Conservation (phyloP, 208 protist genomes). For the Leishmania aethiopica region DNA sequence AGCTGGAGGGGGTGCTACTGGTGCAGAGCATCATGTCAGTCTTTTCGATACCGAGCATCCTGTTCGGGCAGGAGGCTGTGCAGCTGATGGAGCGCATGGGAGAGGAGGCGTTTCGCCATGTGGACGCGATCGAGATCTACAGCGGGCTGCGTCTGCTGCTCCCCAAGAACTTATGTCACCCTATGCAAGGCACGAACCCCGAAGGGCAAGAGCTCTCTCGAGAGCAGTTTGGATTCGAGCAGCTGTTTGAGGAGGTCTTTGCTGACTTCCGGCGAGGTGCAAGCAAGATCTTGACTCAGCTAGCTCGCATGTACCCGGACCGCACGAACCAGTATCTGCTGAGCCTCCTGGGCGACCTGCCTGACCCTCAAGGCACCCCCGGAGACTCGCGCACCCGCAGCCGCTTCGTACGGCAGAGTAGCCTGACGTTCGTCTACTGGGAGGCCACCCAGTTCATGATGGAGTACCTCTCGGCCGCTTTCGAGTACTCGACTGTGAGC, state of each 20-base stretch:
- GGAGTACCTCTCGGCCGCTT: conserved; percentile 60
- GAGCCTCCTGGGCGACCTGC: conserved; percentile 41
- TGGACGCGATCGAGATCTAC: conserved; percentile 45
- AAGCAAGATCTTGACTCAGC: conserved; percentile 39
- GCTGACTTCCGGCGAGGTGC: conserved; percentile 58
- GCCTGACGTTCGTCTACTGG: conserved; percentile 70
- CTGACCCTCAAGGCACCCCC: conserved; percentile 47
- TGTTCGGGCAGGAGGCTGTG: conserved; percentile 55
- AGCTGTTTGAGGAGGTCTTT: conserved; percentile 60
- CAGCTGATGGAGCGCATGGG: conserved; percentile 45
- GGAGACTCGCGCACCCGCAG: conserved; percentile 57
- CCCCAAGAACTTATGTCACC: conserved; percentile 72
- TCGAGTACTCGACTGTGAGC: conserved; percentile 46
- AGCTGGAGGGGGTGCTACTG: conserved; percentile 31
- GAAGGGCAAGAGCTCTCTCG: conserved; percentile 51
- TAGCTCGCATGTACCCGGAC: conserved; percentile 51
- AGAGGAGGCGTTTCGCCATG: conserved; percentile 31
- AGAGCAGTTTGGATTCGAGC: conserved; percentile 64
- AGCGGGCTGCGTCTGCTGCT: conserved; percentile 41
- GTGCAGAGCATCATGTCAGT: conserved; percentile 38
- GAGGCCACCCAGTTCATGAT: conserved; percentile 78
- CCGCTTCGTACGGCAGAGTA: conserved; percentile 79
- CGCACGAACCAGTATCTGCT: conserved; percentile 60
- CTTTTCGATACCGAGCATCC: conserved; percentile 70
- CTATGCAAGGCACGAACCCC: conserved; percentile 36